Percentiles rank a stretch among this genome's conserved stretches.
phyloP scores from a whole-genome alignment of 768 basidiomycete genomes.

The Mycena haematopus region DNA sequence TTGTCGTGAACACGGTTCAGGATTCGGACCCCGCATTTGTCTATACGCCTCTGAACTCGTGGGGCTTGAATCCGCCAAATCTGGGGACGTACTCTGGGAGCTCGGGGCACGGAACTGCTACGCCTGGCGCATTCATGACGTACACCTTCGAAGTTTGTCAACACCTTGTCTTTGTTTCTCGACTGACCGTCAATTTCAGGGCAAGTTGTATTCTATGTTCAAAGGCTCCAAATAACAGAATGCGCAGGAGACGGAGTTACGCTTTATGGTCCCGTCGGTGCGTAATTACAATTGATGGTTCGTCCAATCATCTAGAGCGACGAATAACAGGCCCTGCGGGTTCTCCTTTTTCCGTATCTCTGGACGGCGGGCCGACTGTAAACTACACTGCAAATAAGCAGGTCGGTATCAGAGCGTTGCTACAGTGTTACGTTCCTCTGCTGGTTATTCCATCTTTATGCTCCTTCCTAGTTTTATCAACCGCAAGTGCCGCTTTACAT shows the following conservation, averaged over 20 bases:
- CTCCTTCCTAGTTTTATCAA: no score
- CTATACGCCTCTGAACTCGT: conserved; percentile 35
- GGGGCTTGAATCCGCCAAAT: conserved; percentile 41
- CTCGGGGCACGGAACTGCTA: conserved; percentile 50
- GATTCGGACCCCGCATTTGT: conserved; percentile 34
- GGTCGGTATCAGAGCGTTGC: no score
- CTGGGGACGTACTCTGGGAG: conserved; percentile 48
- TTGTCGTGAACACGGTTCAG: conserved; percentile 35
- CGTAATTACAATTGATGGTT: not conserved
- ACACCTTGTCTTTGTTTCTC: not conserved
- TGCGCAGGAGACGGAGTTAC: conserved; percentile 25
- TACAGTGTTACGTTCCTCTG: no score
- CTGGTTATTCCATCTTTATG: no score
- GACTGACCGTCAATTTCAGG: conserved; percentile 31
- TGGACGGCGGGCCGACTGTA: conserved; percentile 39
- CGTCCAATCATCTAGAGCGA: not conserved
- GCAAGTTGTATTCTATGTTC: conserved; percentile 39
- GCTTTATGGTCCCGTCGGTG: conserved; percentile 48
- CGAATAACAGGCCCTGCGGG: conserved; percentile 35
- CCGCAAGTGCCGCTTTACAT: conserved; percentile 32
- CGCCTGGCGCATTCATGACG: conserved; percentile 39
- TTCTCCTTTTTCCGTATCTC: conserved; percentile 42
- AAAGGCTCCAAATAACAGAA: no score
- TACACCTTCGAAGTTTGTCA: conserved; percentile 48
- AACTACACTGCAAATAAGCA: conserved; percentile 33